A percentile compares a stretch with the other conserved stretches of the same genome.
Conservation (phyloP, 345 rosid genomes). For the Turnera subulata region DNA sequence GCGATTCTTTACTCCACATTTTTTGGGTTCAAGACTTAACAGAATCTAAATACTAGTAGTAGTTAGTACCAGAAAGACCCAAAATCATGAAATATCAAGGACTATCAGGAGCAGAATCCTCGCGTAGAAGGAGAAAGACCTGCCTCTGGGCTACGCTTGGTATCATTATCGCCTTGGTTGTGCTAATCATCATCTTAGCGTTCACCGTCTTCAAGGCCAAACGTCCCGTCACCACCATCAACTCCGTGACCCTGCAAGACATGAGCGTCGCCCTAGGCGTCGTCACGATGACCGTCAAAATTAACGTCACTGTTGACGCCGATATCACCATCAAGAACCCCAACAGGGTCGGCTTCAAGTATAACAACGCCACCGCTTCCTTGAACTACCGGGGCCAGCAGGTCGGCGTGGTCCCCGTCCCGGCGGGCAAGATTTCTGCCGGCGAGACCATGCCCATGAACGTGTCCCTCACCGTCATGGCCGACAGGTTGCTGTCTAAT, state of each 20-base stretch:
- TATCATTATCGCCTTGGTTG: constrained; percentile 22
- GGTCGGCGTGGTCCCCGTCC: constrained; percentile 68
- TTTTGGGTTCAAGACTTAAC: no score
- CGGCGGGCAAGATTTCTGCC: constrained; percentile 46
- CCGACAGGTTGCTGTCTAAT: constrained; percentile 49
- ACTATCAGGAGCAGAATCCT: no score
- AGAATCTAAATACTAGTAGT: no score
- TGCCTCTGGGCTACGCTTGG: constrained; percentile 33
- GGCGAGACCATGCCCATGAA: constrained; percentile 44
- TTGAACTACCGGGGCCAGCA: constrained; percentile 53
- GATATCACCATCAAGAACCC: constrained; percentile 58
- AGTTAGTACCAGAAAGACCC: no score
- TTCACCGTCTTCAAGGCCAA: constrained; percentile 78
- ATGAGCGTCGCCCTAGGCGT: constrained; percentile 31
- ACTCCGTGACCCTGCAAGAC: constrained; percentile 39
- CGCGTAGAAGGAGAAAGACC: constrained; percentile 28
- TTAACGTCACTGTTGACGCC: constrained; percentile 53
- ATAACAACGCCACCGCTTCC: constrained; percentile 34
- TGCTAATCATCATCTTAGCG: constrained; percentile 45
- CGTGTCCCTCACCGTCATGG: constrained; percentile 57
- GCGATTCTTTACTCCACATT: no score
- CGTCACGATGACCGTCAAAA: constrained; percentile 12
- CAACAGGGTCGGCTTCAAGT: constrained; percentile 62
- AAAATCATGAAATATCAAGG: no score
- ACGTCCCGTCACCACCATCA: constrained; percentile 36